Evolutionary conservation across 768 basidiomycete species (phyloP).

Genomic region (Pisolithus microcarpus): DNA sequence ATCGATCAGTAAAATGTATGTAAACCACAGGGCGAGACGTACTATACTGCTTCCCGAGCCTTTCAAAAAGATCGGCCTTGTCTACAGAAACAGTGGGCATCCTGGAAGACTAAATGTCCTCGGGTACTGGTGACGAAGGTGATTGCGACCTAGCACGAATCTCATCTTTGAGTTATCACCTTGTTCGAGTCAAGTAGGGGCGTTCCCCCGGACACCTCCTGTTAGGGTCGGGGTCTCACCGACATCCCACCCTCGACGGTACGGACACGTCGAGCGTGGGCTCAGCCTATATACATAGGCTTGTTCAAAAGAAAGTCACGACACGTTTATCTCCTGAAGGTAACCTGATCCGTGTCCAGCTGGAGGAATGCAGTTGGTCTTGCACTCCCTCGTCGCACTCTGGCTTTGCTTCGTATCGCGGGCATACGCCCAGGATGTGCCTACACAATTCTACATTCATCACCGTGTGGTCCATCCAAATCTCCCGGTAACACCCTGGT

Average conservation of each 20-base stretch:
- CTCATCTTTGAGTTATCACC: conserved; percentile 1
- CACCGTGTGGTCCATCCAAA: conserved; percentile 29
- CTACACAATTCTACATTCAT: conserved; percentile 10
- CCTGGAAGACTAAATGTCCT: conserved; percentile 1
- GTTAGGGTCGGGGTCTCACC: not conserved
- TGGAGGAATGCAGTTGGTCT: not conserved
- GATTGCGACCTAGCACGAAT: not conserved
- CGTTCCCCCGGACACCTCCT: conserved; percentile 15
- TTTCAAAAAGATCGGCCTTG: conserved; percentile 88
- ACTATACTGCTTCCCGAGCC: conserved; percentile 83
- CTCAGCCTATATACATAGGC: not conserved
- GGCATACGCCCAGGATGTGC: conserved; percentile 1
- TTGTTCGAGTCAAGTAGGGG: conserved; percentile 1
- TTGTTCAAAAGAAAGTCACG: not conserved
- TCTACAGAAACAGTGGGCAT: conserved; percentile 97
- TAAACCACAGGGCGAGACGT: conserved; percentile 12
- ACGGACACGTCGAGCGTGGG: not conserved
- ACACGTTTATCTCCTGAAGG: not conserved
- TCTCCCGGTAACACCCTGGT: conserved; percentile 19
- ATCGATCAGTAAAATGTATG: conserved; percentile 9
- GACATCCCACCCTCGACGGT: not conserved
- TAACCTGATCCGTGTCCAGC: not conserved
- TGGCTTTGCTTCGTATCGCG: conserved; percentile 8
- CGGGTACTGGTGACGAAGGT: not conserved
- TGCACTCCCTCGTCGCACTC: conserved; percentile 4